Conservation (phyloP, 2,329 filamentous ascomycete genomes). For the Coniochaeta sp. region DNA sequence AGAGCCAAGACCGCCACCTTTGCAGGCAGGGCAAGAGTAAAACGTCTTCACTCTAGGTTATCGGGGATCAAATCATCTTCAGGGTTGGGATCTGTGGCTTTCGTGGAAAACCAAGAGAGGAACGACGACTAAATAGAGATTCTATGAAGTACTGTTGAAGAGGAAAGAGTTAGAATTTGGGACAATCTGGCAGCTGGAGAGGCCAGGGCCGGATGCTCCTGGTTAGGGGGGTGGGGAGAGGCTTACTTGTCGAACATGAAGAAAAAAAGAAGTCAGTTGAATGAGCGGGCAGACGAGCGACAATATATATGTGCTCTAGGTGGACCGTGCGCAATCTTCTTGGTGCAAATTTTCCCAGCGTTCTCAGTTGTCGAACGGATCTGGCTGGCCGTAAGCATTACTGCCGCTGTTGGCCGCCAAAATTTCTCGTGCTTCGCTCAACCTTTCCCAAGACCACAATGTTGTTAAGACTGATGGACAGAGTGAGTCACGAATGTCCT, state of each 20-base stretch:
- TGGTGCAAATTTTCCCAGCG: background rate
- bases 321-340: constrained; percentile 15
- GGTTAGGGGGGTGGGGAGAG: background rate
- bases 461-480: background rate
- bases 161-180: background rate
- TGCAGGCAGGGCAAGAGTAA: background rate
- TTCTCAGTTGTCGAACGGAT: background rate
- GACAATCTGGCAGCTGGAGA: too few relatives aligned
- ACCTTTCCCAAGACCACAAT: background rate
- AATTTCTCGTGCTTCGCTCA: constrained; percentile 13
- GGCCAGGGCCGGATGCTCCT: background rate
- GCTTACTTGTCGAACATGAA: background rate
- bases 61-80: background rate
- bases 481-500: too few relatives aligned
- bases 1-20: background rate
- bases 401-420: constrained; percentile 24
- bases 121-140: constrained; percentile 1
- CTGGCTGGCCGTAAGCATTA: background rate
- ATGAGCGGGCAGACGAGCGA: background rate
- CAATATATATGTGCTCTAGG: constrained; percentile 30
- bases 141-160: background rate
- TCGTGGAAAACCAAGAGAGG: constrained; percentile 1
- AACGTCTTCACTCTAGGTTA: background rate
- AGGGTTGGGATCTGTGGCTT: constrained; percentile 1
- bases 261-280: background rate